A percentile compares a stretch with the other conserved stretches of the same genome.
Evolutionary conservation across 352 stramenopile species (phyloP).

Genomic region (Thraustochytrium striatum): DNA sequence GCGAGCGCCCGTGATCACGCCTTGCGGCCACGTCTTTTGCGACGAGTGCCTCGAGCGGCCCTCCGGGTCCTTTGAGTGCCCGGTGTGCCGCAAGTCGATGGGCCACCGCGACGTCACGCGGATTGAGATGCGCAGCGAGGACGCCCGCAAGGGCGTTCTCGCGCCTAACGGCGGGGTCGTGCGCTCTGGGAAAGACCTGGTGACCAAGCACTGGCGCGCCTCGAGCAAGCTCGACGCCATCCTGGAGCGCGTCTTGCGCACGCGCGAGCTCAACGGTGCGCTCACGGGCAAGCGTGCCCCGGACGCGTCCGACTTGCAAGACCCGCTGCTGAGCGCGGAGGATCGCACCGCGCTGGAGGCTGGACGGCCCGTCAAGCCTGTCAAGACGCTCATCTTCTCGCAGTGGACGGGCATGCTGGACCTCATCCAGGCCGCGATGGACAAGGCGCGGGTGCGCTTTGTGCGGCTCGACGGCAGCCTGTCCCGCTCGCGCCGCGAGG

Average conservation of each 20-base stretch:
- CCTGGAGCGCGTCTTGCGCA: neutral
- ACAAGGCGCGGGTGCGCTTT: constrained; percentile 52
- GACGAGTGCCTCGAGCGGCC: constrained; percentile 66
- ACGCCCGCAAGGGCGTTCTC: neutral
- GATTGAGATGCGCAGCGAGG: neutral
- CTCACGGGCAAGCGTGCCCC: neutral
- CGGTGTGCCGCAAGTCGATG: constrained; percentile 44
- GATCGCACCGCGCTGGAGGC: too few relatives aligned
- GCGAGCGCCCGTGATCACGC: constrained; percentile 66
- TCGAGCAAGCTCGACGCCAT: constrained; percentile 35
- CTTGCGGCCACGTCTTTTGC: constrained; percentile 76
- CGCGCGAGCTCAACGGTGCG: neutral
- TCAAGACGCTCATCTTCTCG: constrained; percentile 80
- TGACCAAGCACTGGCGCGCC: neutral
- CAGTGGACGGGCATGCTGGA: constrained; percentile 82
- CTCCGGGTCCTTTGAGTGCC: constrained; percentile 38
- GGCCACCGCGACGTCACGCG: constrained; percentile 29
- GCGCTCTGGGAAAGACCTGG: neutral
- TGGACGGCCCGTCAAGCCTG: too few relatives aligned
- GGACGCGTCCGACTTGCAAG: too few relatives aligned
- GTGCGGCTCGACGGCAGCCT: constrained; percentile 71
- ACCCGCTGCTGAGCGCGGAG: too few relatives aligned
- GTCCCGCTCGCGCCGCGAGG: constrained; percentile 66
- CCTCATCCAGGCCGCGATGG: constrained; percentile 66
- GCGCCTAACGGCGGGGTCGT: neutral